Evolutionary conservation across 2,329 filamentous ascomycete genomes (phyloP), one percentile per base, ranked within the genome.

Genomic region (Knufia petricola): DNA sequence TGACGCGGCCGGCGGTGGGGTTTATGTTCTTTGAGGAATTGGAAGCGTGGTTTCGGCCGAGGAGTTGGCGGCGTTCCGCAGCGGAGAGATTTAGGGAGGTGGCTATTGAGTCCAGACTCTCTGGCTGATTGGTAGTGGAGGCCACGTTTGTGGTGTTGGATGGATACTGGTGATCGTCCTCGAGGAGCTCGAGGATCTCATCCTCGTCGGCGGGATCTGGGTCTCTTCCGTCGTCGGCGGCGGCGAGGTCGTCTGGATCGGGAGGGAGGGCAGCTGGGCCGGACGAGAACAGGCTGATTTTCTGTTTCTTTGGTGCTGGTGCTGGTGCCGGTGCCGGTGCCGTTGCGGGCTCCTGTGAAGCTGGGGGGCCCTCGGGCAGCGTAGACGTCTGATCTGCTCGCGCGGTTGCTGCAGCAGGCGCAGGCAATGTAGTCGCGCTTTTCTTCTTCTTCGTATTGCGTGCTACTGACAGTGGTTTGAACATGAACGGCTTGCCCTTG

Each of bases 401-500:
- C 13, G 32, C 15, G 32, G 7, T 36, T 4, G 32, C 7, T 36
- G 32, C 30, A 31, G n/a, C 48, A 12, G 37, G 12, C 20, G 19
- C 20, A 13, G 15, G 9, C 8, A 37, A 2, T 36, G 31, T 24
- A 30, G 13, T 17, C 19, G 49, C 46, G 15, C 50, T 37, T 59
- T 77, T 82, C 68, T 83, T 87, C 68, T 85, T 87, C 54, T 77
- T 78, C 24, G 81, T 75, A 54, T 84, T 87, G 52, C 86, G 77
- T 13, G 82, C 79, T 12, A 95, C 88, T 1, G 89, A 95, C 31
- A 95, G 71, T 2, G 90, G 90, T 62, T 82, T 85, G 66, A 96
- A 95, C 79, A 87, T 85, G 65, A 89, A 78, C 10, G 87, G 79
- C 58, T 89, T 92, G 17, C 85, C 26, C 6, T 12, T 28, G 26